Evolutionary conservation across 2,329 filamentous ascomycete species (phyloP).

Genomic region (Pseudohalonectria lignicola): DNA sequence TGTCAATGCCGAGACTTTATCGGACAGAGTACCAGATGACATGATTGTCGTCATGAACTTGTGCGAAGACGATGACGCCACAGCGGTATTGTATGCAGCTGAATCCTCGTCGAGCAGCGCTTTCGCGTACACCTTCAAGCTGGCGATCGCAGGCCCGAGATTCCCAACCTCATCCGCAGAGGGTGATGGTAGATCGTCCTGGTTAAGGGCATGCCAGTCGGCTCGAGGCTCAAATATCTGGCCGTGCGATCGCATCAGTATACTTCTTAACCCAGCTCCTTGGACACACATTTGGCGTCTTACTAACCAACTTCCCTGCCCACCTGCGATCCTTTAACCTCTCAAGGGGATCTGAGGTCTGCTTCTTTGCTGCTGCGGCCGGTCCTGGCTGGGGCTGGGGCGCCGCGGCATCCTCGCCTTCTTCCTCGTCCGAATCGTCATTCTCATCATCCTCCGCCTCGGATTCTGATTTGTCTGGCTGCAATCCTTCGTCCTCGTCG

Average conservation of each 20-base stretch:
- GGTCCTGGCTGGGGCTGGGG: neutral
- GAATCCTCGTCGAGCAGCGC: slow-evolving; percentile 70
- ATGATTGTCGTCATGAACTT: slow-evolving; percentile 97
- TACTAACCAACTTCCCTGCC: slow-evolving; percentile 28
- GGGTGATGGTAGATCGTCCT: slow-evolving; percentile 30
- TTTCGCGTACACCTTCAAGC: slow-evolving; percentile 59
- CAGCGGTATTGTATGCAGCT: slow-evolving; percentile 59
- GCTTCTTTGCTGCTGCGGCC: slow-evolving; percentile 1
- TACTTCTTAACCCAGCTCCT: too few species aligned
- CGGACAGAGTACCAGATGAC: slow-evolving; percentile 88
- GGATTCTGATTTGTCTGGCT: slow-evolving; percentile 9
- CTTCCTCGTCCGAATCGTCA: slow-evolving; percentile 14
- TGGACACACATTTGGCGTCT: too few species aligned
- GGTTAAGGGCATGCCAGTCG: slow-evolving; percentile 41
- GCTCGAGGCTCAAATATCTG: slow-evolving; percentile 46
- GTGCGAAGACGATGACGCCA: slow-evolving; percentile 74
- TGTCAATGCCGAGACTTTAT: slow-evolving; percentile 92
- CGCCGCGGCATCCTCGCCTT: slow-evolving; percentile 3
- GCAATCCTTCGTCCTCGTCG: slow-evolving; percentile 15
- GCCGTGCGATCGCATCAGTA: neutral
- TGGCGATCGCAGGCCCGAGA: slow-evolving; percentile 30
- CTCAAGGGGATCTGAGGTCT: too few species aligned
- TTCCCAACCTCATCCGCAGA: slow-evolving; percentile 32
- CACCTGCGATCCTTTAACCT: slow-evolving; percentile 15
- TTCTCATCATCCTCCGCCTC: slow-evolving; percentile 19